Base-by-base conservation (phyloP, 2,329 filamentous ascomycete species). In the Sporothrix pseudoabietina region DNA sequence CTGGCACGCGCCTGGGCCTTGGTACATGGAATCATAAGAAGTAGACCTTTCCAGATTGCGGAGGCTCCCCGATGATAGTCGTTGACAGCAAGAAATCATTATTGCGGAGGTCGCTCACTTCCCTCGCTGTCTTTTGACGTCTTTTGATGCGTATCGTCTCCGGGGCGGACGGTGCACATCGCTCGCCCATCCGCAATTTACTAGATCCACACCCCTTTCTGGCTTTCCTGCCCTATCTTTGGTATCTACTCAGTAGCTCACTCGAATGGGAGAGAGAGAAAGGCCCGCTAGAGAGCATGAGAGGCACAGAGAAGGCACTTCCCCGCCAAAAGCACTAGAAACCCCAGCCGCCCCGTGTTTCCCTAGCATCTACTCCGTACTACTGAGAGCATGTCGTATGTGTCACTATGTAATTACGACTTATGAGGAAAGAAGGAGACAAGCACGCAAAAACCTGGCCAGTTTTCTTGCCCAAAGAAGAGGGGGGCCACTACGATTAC, bases 331-430 rank as follows among this genome's bases (percentile, higher is more conserved):
- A 30, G 22, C 41, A 52, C 57, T 35, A 59, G 19, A 30, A 26
- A 52, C 55, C 55, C 55, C 69, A 47, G 69, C n/a, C 59, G 59
- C 70, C 70, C 57, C 70, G 57, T 71, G 59, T 65, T 71, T 52
- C 7, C 59, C 59, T 44, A n/a, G n/a, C 61, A 66, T n/a, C 19
- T 22, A 22, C n/a, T n/a, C n/a, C n/a, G n/a, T n/a, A n/a, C 9
- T 22, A 16, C 14, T 22, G n/a, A n/a, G 39, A n/a, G n/a, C n/a
- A n/a, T n/a, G n/a, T n/a, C n/a, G n/a, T n/a, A n/a, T 16, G n/a
- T 22, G 9, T n/a, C n/a, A 39, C 35, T 26, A 26, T 26, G 26
- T 26, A n/a, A n/a, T n/a, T n/a, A n/a, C n/a, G n/a, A n/a, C n/a
- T n/a, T n/a, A 6, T 26, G 35, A 44, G 35, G n/a, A 22, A 35